Conservation (phyloP, 1,284 basidiomycete species). For the Cutaneotrichosporon cavernicola region DNA sequence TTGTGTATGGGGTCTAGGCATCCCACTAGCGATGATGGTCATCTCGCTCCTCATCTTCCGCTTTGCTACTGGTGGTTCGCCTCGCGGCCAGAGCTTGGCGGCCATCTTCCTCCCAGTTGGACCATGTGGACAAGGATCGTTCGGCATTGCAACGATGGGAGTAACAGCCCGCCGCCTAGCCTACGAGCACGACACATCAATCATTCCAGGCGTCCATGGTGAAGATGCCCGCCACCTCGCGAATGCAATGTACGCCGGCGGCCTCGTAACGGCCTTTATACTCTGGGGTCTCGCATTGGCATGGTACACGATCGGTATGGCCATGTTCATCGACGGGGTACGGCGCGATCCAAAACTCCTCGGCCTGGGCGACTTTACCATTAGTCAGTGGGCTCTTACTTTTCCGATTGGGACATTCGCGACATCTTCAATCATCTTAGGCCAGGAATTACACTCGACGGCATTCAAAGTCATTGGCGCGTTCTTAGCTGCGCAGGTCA, state of each 20-base stretch:
- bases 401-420: slow-evolving; percentile 62
- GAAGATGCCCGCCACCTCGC: slow-evolving; percentile 38
- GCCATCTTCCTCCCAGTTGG: slow-evolving; percentile 63
- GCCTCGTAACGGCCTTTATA: slow-evolving; percentile 45
- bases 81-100: slow-evolving; percentile 57
- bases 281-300: slow-evolving; percentile 56
- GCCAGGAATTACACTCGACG: slow-evolving; percentile 59
- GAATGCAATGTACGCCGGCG: slow-evolving; percentile 54
- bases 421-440: slow-evolving; percentile 63
- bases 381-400: slow-evolving; percentile 51
- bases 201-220: slow-evolving; percentile 46
- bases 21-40: slow-evolving; percentile 59
- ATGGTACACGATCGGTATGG: slow-evolving; percentile 53
- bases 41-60: slow-evolving; percentile 61
- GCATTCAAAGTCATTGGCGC: slow-evolving; percentile 59
- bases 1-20: slow-evolving; percentile 54
- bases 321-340: slow-evolving; percentile 36
- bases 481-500: slow-evolving; percentile 59
- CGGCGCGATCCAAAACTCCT: slow-evolving; percentile 29
- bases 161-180: slow-evolving; percentile 55
- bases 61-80: slow-evolving; percentile 52
- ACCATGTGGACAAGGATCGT: slow-evolving; percentile 63
- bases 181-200: slow-evolving; percentile 44
- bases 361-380: slow-evolving; percentile 32
- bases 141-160: slow-evolving; percentile 60